Percentiles rank a stretch among this genome's conserved stretches.
phyloP scores from a whole-genome alignment of 768 basidiomycete species.

The Boletellus ananas region DNA sequence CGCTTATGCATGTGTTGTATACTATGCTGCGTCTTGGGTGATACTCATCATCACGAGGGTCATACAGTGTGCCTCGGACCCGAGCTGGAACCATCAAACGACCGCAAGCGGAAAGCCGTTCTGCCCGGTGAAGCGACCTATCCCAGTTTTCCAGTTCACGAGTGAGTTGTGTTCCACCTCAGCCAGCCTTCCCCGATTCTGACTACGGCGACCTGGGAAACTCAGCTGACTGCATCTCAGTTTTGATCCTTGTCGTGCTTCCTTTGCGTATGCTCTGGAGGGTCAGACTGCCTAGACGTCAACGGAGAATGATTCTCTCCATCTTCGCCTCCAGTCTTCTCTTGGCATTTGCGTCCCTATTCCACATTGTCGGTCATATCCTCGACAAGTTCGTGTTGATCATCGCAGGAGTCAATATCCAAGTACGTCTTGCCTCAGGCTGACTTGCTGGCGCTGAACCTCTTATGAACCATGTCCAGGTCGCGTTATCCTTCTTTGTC shows the following conservation, averaged over 20 bases:
- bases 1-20: conserved; percentile 6
- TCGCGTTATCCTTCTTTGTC: conserved; percentile 16
- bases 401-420: conserved; percentile 14
- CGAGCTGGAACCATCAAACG: conserved; percentile 6
- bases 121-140: conserved; percentile 3
- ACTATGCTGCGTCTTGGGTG: conserved; percentile 6
- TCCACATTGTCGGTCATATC: conserved; percentile 12
- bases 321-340: conserved; percentile 19
- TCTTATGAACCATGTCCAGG: not conserved
- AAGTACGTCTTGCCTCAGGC: conserved; percentile 8
- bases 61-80: conserved; percentile 6
- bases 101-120: conserved; percentile 5
- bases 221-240: conserved; percentile 16
- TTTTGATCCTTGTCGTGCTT: conserved; percentile 14
- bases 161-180: conserved; percentile 5
- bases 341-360: conserved; percentile 14
- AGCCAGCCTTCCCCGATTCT: not conserved
- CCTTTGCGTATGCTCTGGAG: conserved; percentile 22
- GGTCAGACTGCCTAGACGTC: conserved; percentile 16
- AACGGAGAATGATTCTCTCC: conserved; percentile 24
- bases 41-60: conserved; percentile 5
- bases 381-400: conserved; percentile 1
- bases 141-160: conserved; percentile 12
- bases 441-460: not conserved
- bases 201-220: not conserved